Base-by-base conservation (phyloP, 345 rosid species). In the Gossypium thurberi region DNA sequence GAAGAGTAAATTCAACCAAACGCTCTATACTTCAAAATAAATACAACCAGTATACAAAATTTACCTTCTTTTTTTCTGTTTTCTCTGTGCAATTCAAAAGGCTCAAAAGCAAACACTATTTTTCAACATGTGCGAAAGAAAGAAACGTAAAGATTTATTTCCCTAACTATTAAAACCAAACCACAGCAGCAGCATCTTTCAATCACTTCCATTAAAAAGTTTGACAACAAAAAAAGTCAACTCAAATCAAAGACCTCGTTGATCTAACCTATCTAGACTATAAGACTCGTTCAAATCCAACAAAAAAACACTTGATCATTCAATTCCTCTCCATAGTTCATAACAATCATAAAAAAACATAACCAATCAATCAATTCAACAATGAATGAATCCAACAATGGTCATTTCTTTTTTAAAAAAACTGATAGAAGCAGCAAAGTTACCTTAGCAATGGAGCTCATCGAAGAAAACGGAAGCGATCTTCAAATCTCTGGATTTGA, bases 371-470 rank as follows among this genome's bases (percentile, higher is more conserved):
- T 55, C 14, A 6, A 3, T 20, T 55, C 59, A 57, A 56, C 12
- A 55, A 0, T 10, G 10, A 25, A 26, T 53, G 57, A 23, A 33
- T 33, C 7, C 5, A 25, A 13, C 48, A 72, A 59, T 53, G 59
- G 20, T 9, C 10, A 51, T 53, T 53, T 12, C 8, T 59, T 59
- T 44, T 3, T 12, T 8, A 17, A 25, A 59, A 13, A 56, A 46
- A 43, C 14, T 23, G 74, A 11, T 6, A 25, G 40, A 33, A 33
- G 40, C 59, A 18, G 50, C 28, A 23, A 59, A 59, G 14, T 67
- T 72, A 72, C 75, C 75, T 72, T 25, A 10, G 42, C 15, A 23
- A 43, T 21, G 37, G 56, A 58, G 74, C 21, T 43, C 42, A 33
- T 21, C 50, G 58, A 25, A 25, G 67, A 25, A 18, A 42, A 6